A percentile compares a stretch with the other conserved stretches of the same genome.
Evolutionary conservation across 805 yeast genomes (phyloP).

Genomic region (Scheffersomyces amazonensis): DNA sequence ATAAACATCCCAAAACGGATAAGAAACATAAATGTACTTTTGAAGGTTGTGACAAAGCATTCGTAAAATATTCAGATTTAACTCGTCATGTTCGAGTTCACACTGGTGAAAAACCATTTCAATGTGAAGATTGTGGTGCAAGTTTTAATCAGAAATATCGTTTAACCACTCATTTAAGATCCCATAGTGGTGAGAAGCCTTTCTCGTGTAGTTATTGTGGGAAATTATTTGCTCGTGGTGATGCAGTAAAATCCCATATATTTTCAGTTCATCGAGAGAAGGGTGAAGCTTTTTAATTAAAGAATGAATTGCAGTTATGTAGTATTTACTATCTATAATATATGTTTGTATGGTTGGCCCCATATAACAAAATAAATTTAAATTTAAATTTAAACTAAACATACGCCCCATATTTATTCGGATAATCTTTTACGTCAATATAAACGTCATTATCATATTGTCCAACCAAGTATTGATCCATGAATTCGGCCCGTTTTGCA

Average conservation of each 20-base stretch:
- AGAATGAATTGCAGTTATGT: no score
- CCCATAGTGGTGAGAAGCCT: slow-evolving; percentile 23
- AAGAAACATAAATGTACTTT: slow-evolving; percentile 10
- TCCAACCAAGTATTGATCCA: no score
- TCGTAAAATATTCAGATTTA: slow-evolving; percentile 13
- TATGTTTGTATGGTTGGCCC: no score
- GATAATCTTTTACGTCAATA: no score
- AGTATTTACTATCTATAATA: no score
- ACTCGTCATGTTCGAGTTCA: slow-evolving; percentile 13
- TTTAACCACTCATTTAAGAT: slow-evolving; percentile 19
- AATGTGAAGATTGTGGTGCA: slow-evolving; percentile 12
- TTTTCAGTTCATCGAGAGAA: slow-evolving; percentile 15
- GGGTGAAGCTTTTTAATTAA: slow-evolving; percentile 5
- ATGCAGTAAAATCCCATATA: slow-evolving; percentile 20
- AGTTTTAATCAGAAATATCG: slow-evolving; percentile 18
- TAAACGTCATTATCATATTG: no score
- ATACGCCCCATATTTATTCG: no score
- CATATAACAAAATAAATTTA: no score
- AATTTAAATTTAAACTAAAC: no score
- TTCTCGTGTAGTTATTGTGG: slow-evolving; percentile 17
- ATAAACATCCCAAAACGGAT: slow-evolving; percentile 1
- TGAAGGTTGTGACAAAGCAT: slow-evolving; percentile 13
- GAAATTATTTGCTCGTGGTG: slow-evolving; percentile 21
- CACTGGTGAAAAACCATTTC: slow-evolving; percentile 16
- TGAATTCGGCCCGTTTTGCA: no score